Base-by-base conservation (phyloP, 768 basidiomycete species). In the Solioccasus polychromus region DNA sequence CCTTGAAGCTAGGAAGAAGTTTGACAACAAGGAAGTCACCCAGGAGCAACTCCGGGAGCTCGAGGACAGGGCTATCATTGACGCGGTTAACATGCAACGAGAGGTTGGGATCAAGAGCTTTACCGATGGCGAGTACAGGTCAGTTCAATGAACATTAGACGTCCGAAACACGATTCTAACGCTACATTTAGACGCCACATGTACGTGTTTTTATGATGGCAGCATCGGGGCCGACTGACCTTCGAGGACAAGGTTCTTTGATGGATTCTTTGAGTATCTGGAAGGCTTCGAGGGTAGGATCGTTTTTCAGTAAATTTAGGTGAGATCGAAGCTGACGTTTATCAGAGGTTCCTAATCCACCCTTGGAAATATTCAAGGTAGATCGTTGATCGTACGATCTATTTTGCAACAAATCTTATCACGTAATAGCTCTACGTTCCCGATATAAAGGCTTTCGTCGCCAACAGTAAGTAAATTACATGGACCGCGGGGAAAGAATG, bases 121-220 rank as follows among this genome's bases (percentile, higher is more conserved):
- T 31, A 72, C 73, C 2, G 71, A 73, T 50, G 74, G 74, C 22
- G 73, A 75, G 58, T 63, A 61, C 37, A 58, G 59, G 61, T 53
- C 12, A 1, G 68, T 66, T 53, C 12, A 1, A 68, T 66, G 54
- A 58, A 49, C 42, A 45, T 55, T 20, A 4, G 4, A 25, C 8
- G 6, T 14, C 20, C 2, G n/a, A 25, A 31, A 12, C 4, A 0
- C 30, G 20, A n/a, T 32, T 5, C 32, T 61, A 29, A 61, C 34
- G n/a, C 24, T n/a, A 2, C 3, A 0, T 32, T 5, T 29, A 62
- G 61, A 39, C 59, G 61, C 22, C 61, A 61, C 38, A 63, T 61
- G 61, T 62, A 15, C 24, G 52, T 43, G 25, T 22, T 20, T 0
- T 43, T 23, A 9, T 34, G 31, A 42, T 35, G 9, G n/a, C 11